phyloP scores from a whole-genome alignment of 768 basidiomycete genomes.

The Daedalea quercina region DNA sequence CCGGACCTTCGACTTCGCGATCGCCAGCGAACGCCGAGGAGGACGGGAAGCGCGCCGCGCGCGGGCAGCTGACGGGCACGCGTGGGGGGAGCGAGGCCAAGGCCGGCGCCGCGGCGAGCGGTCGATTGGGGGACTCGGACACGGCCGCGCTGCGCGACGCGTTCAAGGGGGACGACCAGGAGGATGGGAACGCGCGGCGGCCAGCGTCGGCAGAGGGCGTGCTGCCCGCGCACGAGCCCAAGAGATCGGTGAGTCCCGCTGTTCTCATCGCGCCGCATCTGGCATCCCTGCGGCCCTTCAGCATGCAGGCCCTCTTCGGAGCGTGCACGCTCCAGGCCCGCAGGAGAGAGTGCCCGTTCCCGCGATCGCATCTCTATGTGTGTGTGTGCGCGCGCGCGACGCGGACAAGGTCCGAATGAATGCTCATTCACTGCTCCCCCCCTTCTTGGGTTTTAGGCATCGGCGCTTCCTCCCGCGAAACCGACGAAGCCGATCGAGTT shows the following conservation, averaged over 20 bases:
- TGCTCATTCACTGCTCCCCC: background rate
- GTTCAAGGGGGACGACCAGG: slow-evolving; percentile 7
- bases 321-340: background rate
- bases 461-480: slow-evolving; percentile 17
- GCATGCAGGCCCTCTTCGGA: background rate
- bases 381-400: too few relatives aligned
- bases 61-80: slow-evolving; percentile 3
- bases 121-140: slow-evolving; percentile 14
- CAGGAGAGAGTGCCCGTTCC: background rate
- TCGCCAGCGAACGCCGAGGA: slow-evolving; percentile 3
- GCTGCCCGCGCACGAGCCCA: background rate
- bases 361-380: too few relatives aligned
- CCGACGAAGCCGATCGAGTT: slow-evolving; percentile 38
- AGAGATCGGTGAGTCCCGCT: slow-evolving; percentile 10
- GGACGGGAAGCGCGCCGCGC: background rate
- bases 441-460: slow-evolving; percentile 7
- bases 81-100: background rate
- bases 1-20: background rate
- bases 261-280: too few relatives aligned
- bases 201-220: background rate
- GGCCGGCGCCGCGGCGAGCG: slow-evolving; percentile 2
- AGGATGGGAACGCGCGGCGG: slow-evolving; percentile 6
- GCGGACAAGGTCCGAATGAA: background rate
- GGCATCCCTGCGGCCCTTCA: background rate
- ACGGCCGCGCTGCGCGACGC: background rate